Conservation (phyloP, 805 yeast species). For the Candida argentea region DNA sequence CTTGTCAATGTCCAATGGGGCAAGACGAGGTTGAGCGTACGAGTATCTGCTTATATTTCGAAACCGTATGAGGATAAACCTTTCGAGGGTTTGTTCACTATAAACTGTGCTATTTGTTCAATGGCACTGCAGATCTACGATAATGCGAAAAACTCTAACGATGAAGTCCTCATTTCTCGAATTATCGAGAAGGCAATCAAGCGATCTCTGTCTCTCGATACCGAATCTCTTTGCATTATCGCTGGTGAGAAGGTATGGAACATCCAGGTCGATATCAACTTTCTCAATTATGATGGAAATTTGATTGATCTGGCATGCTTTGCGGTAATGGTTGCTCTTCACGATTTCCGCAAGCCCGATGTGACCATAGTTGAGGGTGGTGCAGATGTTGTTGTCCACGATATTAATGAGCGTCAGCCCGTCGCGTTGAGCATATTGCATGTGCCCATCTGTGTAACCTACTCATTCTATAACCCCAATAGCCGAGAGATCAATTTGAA, state of each 20-base stretch:
- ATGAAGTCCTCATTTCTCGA: slow-evolving; percentile 72
- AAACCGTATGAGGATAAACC: slow-evolving; percentile 87
- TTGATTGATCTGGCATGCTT: slow-evolving; percentile 83
- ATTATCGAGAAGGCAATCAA: slow-evolving; percentile 87
- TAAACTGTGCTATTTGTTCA: slow-evolving; percentile 78
- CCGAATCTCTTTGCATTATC: slow-evolving; percentile 81
- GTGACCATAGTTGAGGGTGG: slow-evolving; percentile 39
- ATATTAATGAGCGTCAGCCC: slow-evolving; percentile 72
- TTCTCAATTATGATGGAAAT: slow-evolving; percentile 86
- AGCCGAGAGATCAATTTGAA: slow-evolving; percentile 60
- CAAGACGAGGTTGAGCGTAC: slow-evolving; percentile 54
- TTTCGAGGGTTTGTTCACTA: slow-evolving; percentile 81
- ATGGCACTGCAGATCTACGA: slow-evolving; percentile 87
- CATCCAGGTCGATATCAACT: slow-evolving; percentile 82
- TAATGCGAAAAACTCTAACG: slow-evolving; percentile 59
- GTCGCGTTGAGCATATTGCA: slow-evolving; percentile 79
- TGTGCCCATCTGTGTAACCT: slow-evolving; percentile 82
- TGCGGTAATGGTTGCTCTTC: slow-evolving; percentile 79
- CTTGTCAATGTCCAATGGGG: slow-evolving; percentile 75
- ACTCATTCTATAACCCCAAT: slow-evolving; percentile 68
- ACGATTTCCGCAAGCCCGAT: slow-evolving; percentile 80
- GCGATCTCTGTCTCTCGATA: slow-evolving; percentile 82
- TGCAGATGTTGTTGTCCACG: slow-evolving; percentile 49
- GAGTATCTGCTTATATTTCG: slow-evolving; percentile 66
- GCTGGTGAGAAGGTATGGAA: slow-evolving; percentile 92